phyloP scores from a whole-genome alignment of 352 stramenopile genomes.

The Globisporangium recalcitrans region DNA sequence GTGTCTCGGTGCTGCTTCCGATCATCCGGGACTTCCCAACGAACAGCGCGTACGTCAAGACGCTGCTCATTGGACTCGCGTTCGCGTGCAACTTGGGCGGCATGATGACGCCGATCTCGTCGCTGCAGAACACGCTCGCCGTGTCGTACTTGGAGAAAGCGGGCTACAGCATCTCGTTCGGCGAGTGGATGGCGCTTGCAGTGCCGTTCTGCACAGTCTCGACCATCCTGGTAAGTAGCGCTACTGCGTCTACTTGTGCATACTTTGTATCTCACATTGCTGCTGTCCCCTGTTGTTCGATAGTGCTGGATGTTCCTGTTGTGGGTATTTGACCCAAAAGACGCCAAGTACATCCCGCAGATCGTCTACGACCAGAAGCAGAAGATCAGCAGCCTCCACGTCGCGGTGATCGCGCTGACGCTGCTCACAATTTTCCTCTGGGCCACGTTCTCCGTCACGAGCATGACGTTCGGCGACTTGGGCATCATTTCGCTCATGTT shows the following conservation, averaged over 20 bases:
- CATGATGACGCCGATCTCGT: slow-evolving; percentile 93
- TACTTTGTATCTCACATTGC: slow-evolving; percentile 1
- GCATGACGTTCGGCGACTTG: slow-evolving; percentile 86
- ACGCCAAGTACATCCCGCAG: slow-evolving; percentile 88
- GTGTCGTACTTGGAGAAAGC: slow-evolving; percentile 86
- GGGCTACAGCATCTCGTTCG: slow-evolving; percentile 86
- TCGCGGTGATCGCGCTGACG: slow-evolving; percentile 87
- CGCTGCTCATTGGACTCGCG: slow-evolving; percentile 88
- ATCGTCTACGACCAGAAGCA: slow-evolving; percentile 91
- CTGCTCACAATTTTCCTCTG: slow-evolving; percentile 89
- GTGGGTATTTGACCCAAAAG: slow-evolving; percentile 80
- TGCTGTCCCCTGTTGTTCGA: background rate
- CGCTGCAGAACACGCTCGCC: slow-evolving; percentile 84
- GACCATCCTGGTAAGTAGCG: slow-evolving; percentile 68
- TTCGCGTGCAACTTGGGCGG: slow-evolving; percentile 91
- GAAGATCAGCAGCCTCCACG: slow-evolving; percentile 84
- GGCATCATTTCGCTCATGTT: slow-evolving; percentile 90
- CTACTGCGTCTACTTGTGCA: background rate
- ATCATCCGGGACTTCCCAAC: slow-evolving; percentile 86
- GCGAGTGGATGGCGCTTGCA: slow-evolving; percentile 87
- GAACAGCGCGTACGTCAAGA: slow-evolving; percentile 86
- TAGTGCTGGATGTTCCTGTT: slow-evolving; percentile 88
- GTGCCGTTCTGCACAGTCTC: slow-evolving; percentile 85
- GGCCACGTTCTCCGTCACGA: slow-evolving; percentile 84
- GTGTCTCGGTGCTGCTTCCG: slow-evolving; percentile 83